Base-by-base conservation (phyloP, 1,284 basidiomycete species). In the Marasmius sp. region DNA sequence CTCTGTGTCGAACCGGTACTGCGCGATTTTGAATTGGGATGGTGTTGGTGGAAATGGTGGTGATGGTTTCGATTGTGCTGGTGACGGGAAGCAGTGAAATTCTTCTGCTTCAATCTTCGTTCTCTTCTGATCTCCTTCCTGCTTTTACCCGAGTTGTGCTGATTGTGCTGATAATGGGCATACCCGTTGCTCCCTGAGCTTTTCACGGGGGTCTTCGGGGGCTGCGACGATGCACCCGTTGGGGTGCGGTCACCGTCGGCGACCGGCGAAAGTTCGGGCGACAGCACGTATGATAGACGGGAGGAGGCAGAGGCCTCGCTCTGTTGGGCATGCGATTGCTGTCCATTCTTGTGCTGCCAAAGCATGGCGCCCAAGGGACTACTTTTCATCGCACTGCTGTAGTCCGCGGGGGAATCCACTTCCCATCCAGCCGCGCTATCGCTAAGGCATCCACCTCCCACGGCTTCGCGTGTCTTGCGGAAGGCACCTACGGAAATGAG, bases 401-500 rank as follows among this genome's bases (percentile, higher is more conserved):
- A 72, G 56, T 75, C 70, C 38, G 77, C 71, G 33, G 72, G 68
- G 50, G 75, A 67, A 20, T 77, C 79, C 47, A 75, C 75, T 47
- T 68, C 68, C 72, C 72, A 74, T 11, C 77, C 77, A 9, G 74
- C 70, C 10, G 76, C 72, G 38, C 70, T 71, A 60, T 80, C 78
- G 48, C 68, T 70, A 39, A 75, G 66, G 47, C 49, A 58, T 34
- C 57, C 39, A 47, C 71, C 67, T 33, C 73, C 74, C 9, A 45
- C 58, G 18, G 71, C 76, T 66, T 84, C 85, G 49, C 85, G 80
- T 7, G 85, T 87, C 58, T 87, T 84, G 27, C 89, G 84, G 79
- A 92, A 92, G 14, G 89, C 86, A 59, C 83, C 81, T 61, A 91
- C 86, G 9, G 90, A 88, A 56, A 92, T 85, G 59, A 83, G 78